These are phyloP conservation scores for Globisporangium emineosum DNA, from an alignment of 352 stramenopile species.

Conservation along the genomic window DNA sequence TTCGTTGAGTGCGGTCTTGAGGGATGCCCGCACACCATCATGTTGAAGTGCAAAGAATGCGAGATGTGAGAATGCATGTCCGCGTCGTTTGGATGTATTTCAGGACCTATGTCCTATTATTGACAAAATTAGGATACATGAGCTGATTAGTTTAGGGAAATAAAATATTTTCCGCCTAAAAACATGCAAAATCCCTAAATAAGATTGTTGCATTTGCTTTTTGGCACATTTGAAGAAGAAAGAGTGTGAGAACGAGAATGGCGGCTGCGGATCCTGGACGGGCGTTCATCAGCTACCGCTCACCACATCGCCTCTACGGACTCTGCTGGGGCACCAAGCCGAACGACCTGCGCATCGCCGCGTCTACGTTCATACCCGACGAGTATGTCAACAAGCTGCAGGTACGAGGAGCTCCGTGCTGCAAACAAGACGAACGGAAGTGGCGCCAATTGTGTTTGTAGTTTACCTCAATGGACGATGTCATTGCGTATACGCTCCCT, in stretches of 20 bases:
- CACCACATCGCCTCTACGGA: slow-evolving; percentile 66
- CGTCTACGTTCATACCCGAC: slow-evolving; percentile 75
- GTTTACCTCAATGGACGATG: background rate
- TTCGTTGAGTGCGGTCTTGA: background rate
- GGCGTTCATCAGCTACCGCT: slow-evolving; percentile 70
- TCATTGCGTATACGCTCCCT: background rate
- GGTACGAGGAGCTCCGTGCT: slow-evolving; percentile 26
- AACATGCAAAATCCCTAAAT: background rate
- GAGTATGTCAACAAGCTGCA: slow-evolving; percentile 90
- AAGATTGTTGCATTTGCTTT: background rate
- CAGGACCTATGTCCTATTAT: background rate
- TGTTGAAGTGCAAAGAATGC: slow-evolving; percentile 7
- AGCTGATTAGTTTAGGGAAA: background rate
- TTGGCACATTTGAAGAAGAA: background rate
- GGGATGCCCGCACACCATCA: background rate
- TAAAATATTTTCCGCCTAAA: background rate
- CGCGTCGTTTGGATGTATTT: background rate
- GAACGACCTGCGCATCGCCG: slow-evolving; percentile 60
- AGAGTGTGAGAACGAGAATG: background rate
- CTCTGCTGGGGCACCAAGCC: slow-evolving; percentile 71
- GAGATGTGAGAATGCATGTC: background rate
- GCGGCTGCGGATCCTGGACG: slow-evolving; percentile 19
- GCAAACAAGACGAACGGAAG: background rate
- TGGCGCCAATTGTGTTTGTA: background rate
- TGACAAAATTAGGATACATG: background rate